Percentiles rank a stretch among this genome's conserved stretches.
These are phyloP conservation scores for Mortierella sp. DNA, from an alignment of 371 early-diverging fungal species.

Conservation along the genomic window DNA sequence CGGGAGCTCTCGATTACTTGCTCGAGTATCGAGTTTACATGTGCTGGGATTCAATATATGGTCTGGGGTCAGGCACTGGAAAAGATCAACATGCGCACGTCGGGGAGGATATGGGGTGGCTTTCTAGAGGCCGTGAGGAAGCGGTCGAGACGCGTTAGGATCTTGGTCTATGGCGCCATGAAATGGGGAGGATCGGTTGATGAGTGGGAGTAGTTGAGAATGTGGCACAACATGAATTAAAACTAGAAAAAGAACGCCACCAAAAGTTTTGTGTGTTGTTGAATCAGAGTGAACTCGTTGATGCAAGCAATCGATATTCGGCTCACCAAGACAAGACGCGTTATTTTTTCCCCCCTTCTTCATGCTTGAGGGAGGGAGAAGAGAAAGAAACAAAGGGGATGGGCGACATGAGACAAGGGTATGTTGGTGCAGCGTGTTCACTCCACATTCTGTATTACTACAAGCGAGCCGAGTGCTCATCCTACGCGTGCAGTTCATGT, in stretches of 20 bases:
- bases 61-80: conserved; percentile 44
- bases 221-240: not conserved
- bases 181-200: conserved; percentile 55
- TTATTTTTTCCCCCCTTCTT: not conserved
- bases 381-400: not conserved
- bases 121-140: conserved; percentile 43
- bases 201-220: conserved; percentile 39
- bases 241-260: conserved; percentile 1
- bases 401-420: not conserved
- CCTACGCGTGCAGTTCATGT: not conserved
- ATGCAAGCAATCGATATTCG: not conserved
- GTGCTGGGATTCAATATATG: conserved; percentile 26
- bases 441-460: not conserved
- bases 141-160: conserved; percentile 44
- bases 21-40: conserved; percentile 33
- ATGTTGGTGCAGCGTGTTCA: not conserved
- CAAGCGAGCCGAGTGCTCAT: not conserved
- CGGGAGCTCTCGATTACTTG: conserved; percentile 43
- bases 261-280: not conserved
- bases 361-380: not conserved
- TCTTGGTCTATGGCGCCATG: conserved; percentile 53
- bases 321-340: not conserved
- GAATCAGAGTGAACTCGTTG: not conserved
- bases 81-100: conserved; percentile 55
- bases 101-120: conserved; percentile 42